Evolutionary conservation across 352 stramenopile genomes (phyloP), one percentile per base, ranked within the genome.

Genomic region (Phytopythium ostracodes): DNA sequence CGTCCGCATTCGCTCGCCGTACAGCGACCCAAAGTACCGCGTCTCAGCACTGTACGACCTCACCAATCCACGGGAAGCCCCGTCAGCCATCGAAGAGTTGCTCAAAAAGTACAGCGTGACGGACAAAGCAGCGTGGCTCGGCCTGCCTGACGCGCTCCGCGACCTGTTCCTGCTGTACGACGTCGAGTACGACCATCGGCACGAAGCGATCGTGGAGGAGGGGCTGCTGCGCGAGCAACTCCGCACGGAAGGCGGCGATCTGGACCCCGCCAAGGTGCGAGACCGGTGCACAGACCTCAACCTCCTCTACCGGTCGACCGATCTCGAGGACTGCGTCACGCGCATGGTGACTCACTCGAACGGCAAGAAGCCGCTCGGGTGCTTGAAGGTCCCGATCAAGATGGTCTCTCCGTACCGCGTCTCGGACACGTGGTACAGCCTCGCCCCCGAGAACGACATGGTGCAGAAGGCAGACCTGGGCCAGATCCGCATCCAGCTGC

Each of bases 111-210:
- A 91, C 66, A 76, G 76, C 18, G 78, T 89, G n/a, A 63, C 20
- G 0, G 71, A 85, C 65, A 81, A 86, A 50, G 52, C 62, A 8
- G 75, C 74, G 17, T 91, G 82, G 82, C 51, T 85, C 8, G 67
- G 64, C 9, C 56, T 88, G 20, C 72, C 78, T 0, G 78, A 65
- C 59, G 53, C 59, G 9, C 68, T 77, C 2, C 82, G 82, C 27
- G 82, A 91, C 49, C 42, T 88, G 2, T 89, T 91, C 43, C 58
- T 91, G 56, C 62, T 91, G 4, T 91, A 89, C 31, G 82, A 89
- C 42, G 63, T 91, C 15, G 79, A 89, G 64, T 91, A 89, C 31
- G 70, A 68, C 42, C 72, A 89, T 53, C 64, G 66, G 5, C 72
- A 83, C 43, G 82, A 91, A 62, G 72, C 72, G 14, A 81, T 89